Percentiles rank a stretch among this genome's conserved stretches.
phyloP scores from a whole-genome alignment of 2,329 filamentous ascomycete species.

The Pseudocercospora musae region DNA sequence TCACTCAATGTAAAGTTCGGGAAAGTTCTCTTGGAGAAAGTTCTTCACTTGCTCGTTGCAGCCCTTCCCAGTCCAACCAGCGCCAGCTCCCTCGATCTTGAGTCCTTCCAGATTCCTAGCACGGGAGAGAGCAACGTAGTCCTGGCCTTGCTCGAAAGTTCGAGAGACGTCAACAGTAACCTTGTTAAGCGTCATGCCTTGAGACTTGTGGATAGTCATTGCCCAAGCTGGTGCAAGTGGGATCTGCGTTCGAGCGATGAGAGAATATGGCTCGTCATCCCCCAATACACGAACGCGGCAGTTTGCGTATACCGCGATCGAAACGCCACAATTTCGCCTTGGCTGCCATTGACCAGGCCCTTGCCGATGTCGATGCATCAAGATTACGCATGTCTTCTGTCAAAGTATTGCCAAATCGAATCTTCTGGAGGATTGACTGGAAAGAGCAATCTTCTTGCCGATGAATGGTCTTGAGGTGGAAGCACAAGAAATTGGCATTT shows the following conservation, averaged over 20 bases:
- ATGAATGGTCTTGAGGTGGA: slow-evolving; percentile 54
- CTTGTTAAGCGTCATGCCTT: neutral
- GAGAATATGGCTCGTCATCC: slow-evolving; percentile 47
- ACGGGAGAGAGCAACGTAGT: slow-evolving; percentile 60
- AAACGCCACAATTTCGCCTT: slow-evolving; percentile 46
- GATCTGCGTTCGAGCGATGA: slow-evolving; percentile 48
- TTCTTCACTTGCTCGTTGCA: neutral
- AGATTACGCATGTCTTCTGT: slow-evolving; percentile 47
- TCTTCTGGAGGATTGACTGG: slow-evolving; percentile 34
- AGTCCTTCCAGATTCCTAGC: slow-evolving; percentile 48
- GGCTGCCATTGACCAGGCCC: slow-evolving; percentile 49
- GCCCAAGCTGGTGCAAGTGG: neutral
- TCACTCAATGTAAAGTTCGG: neutral
- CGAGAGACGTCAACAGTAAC: slow-evolving; percentile 53
- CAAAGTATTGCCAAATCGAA: slow-evolving; percentile 53
- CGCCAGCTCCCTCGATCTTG: neutral
- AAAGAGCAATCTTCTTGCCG: slow-evolving; percentile 55
- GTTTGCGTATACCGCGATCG: slow-evolving; percentile 11
- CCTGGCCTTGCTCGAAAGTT: slow-evolving; percentile 57
- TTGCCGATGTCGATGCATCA: slow-evolving; percentile 44
- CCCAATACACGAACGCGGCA: neutral
- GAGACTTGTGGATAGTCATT: neutral
- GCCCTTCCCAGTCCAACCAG: neutral
- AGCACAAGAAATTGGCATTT: slow-evolving; percentile 51
- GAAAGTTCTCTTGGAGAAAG: neutral